Evolutionary conservation across 305 asterid genomes (phyloP).

Genomic region (Plantago coronopus): DNA sequence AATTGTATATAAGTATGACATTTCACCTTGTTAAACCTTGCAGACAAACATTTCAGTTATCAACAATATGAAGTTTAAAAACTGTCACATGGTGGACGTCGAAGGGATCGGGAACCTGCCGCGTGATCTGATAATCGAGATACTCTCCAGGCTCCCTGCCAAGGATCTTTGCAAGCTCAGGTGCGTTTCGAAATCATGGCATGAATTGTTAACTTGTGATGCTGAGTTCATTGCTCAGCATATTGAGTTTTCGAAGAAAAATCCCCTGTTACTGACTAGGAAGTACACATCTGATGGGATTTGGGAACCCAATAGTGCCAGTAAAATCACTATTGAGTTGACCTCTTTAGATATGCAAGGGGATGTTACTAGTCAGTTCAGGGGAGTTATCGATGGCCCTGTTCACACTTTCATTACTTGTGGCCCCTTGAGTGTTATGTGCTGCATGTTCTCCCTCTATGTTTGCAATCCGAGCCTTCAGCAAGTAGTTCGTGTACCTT

Average conservation of each 20-base stretch:
- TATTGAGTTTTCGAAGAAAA: slow-evolving; percentile 26
- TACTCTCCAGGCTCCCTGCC: slow-evolving; percentile 42
- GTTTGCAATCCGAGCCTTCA: slow-evolving; percentile 46
- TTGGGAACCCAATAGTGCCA: slow-evolving; percentile 20
- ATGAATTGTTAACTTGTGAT: slow-evolving; percentile 30
- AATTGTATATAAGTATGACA: neutral
- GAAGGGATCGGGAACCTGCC: slow-evolving; percentile 38
- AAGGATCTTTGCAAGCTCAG: slow-evolving; percentile 46
- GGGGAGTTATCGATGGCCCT: slow-evolving; percentile 35
- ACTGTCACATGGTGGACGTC: slow-evolving; percentile 22
- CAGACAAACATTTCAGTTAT: neutral
- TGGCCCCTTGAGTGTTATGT: slow-evolving; percentile 33
- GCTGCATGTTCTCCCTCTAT: slow-evolving; percentile 38
- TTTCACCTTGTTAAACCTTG: neutral
- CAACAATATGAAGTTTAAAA: neutral
- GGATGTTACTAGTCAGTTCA: slow-evolving; percentile 28
- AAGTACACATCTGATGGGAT: slow-evolving; percentile 34
- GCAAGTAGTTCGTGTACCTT: slow-evolving; percentile 37
- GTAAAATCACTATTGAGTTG: slow-evolving; percentile 34
- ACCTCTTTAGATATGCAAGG: slow-evolving; percentile 49
- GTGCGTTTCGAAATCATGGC: slow-evolving; percentile 58
- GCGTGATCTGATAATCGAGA: slow-evolving; percentile 40
- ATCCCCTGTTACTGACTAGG: slow-evolving; percentile 34
- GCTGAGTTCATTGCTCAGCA: slow-evolving; percentile 36
- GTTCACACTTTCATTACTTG: slow-evolving; percentile 43